A percentile compares a stretch with the other conserved stretches of the same genome.
These are phyloP conservation scores for Suillus clintonianus DNA, from an alignment of 768 basidiomycete genomes.

Conservation along the genomic window DNA sequence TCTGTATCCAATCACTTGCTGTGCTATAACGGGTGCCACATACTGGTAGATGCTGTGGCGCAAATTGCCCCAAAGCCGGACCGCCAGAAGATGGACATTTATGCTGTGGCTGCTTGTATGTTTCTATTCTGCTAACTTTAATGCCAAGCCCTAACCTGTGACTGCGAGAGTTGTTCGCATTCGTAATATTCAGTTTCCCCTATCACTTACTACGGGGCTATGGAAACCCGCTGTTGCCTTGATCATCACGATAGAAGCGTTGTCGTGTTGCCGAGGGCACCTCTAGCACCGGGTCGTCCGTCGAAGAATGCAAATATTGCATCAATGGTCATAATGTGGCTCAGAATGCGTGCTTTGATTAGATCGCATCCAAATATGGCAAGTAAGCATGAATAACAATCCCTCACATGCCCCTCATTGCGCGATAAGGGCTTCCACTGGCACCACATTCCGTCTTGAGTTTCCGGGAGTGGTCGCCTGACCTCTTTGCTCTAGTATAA, in stretches of 20 bases:
- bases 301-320: background rate
- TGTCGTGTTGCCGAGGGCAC: no score
- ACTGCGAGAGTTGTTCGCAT: background rate
- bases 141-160: background rate
- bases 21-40: background rate
- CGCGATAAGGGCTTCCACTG: slow-evolving; percentile 17
- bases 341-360: background rate
- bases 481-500: slow-evolving; percentile 15
- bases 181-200: background rate
- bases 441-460: slow-evolving; percentile 10
- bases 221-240: background rate
- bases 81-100: background rate
- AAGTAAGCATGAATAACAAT: slow-evolving; percentile 10
- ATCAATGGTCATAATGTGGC: background rate
- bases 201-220: background rate
- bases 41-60: no score
- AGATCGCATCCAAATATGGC: slow-evolving; percentile 9
- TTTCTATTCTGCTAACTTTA: background rate
- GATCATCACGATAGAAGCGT: background rate
- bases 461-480: background rate
- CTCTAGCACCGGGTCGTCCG: background rate
- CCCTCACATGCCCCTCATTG: slow-evolving; percentile 20
- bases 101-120: background rate
- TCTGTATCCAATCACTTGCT: background rate
- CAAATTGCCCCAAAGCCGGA: background rate